These are phyloP conservation scores for Leccinellum albellum DNA, from an alignment of 768 basidiomycete species.

Conservation along the genomic window DNA sequence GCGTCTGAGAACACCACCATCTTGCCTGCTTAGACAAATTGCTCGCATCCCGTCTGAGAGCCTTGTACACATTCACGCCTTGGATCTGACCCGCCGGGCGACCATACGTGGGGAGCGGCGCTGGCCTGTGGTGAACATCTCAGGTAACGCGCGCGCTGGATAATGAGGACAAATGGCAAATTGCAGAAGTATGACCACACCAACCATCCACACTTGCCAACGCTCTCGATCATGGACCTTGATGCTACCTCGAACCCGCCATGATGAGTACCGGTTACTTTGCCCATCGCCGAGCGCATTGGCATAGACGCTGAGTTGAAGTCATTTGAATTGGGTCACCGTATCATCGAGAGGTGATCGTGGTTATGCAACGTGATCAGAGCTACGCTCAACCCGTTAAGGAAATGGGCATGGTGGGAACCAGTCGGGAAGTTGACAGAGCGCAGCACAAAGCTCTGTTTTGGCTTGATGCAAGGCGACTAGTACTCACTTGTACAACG, in stretches of 20 bases:
- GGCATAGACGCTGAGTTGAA: not conserved
- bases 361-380: not conserved
- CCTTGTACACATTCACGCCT: not conserved
- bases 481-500: no score
- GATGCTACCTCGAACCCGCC: not conserved
- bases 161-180: not conserved
- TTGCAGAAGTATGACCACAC: not conserved
- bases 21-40: not conserved
- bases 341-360: not conserved
- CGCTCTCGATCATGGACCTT: not conserved
- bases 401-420: not conserved
- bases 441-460: no score
- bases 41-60: not conserved
- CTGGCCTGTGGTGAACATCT: not conserved
- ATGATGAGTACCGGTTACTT: constrained; percentile 5
- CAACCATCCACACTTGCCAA: not conserved
- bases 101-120: constrained; percentile 1
- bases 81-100: not conserved
- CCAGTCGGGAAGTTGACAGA: no score
- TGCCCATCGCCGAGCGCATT: constrained; percentile 2
- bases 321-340: not conserved
- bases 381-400: not conserved
- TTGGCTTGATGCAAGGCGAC: no score
- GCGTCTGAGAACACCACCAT: not conserved
- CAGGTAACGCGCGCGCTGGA: not conserved